Evolutionary conservation across 2,329 filamentous ascomycete species (phyloP).

Genomic region (Aspergillus hiratsukae): DNA sequence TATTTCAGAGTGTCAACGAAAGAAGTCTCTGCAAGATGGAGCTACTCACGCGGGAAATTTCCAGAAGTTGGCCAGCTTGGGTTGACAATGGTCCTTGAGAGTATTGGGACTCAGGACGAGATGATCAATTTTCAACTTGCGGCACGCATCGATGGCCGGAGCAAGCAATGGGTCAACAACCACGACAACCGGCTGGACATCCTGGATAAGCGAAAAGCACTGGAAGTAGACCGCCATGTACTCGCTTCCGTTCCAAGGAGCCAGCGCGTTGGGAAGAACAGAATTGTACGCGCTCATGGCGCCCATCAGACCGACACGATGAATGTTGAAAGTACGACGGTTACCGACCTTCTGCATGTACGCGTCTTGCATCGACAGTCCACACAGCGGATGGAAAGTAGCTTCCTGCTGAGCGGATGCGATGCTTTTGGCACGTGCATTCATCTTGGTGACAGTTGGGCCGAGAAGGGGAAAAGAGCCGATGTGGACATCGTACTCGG

Average conservation of each 20-base stretch:
- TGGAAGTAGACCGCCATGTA: slow-evolving; percentile 36
- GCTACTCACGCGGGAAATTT: slow-evolving; percentile 16
- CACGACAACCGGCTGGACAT: slow-evolving; percentile 32
- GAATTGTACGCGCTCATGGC: slow-evolving; percentile 21
- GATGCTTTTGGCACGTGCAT: slow-evolving; percentile 8
- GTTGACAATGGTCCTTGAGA: slow-evolving; percentile 39
- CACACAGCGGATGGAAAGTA: slow-evolving; percentile 24
- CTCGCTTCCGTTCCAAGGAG: slow-evolving; percentile 30
- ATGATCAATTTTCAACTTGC: slow-evolving; percentile 27
- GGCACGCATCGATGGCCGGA: slow-evolving; percentile 39
- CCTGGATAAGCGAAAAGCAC: slow-evolving; percentile 29
- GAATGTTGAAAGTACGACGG: slow-evolving; percentile 7
- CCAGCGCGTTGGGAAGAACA: slow-evolving; percentile 7
- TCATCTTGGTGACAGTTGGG: slow-evolving; percentile 18
- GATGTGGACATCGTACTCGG: slow-evolving; percentile 37
- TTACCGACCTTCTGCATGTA: not conserved
- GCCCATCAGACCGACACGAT: slow-evolving; percentile 23
- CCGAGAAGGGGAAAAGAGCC: slow-evolving; percentile 35
- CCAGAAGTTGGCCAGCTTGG: slow-evolving; percentile 28
- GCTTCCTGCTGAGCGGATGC: slow-evolving; percentile 2
- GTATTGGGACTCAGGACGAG: slow-evolving; percentile 41
- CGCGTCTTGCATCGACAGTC: slow-evolving; percentile 18
- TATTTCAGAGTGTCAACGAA: slow-evolving; percentile 9
- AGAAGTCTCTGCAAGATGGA: not conserved
- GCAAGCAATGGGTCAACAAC: slow-evolving; percentile 39